Percentiles rank a stretch among this genome's conserved stretches.
Conservation (phyloP, 805 yeast genomes). For the Saccharomycopsis fibuligera region DNA sequence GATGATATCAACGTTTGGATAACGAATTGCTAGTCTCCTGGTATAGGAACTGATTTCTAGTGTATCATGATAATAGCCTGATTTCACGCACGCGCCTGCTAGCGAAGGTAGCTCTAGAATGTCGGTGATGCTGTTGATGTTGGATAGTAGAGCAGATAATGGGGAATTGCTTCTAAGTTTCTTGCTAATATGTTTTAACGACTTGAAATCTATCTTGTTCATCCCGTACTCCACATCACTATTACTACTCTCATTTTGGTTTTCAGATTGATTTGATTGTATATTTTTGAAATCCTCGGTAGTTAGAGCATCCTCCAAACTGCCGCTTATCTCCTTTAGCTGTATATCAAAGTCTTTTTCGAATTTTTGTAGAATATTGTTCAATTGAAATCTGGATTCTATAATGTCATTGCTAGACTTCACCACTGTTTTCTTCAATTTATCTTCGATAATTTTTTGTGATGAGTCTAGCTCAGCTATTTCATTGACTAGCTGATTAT, state of each 20-base stretch:
- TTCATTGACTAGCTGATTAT: slow-evolving; percentile 44
- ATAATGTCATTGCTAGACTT: slow-evolving; percentile 33
- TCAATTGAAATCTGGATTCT: slow-evolving; percentile 38
- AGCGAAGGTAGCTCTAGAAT: slow-evolving; percentile 79
- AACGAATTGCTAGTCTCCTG: slow-evolving; percentile 60
- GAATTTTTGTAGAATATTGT: slow-evolving; percentile 28
- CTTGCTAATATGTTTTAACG: not conserved
- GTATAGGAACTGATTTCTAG: slow-evolving; percentile 75
- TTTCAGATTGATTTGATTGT: not conserved
- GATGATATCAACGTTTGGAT: slow-evolving; percentile 53
- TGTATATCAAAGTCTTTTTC: slow-evolving; percentile 27
- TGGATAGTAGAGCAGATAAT: slow-evolving; percentile 41
- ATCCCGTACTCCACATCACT: slow-evolving; percentile 23
- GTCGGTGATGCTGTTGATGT: slow-evolving; percentile 68
- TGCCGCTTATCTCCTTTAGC: not conserved
- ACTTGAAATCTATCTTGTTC: slow-evolving; percentile 28
- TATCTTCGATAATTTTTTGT: slow-evolving; percentile 41
- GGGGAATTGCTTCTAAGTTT: slow-evolving; percentile 21
- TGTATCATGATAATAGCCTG: slow-evolving; percentile 86
- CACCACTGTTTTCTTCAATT: slow-evolving; percentile 35
- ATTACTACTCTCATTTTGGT: slow-evolving; percentile 17
- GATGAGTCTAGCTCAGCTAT: slow-evolving; percentile 65
- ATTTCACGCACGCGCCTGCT: slow-evolving; percentile 73
- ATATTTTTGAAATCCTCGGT: too few species aligned
- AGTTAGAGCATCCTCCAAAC: not conserved